A percentile compares a stretch with the other conserved stretches of the same genome.
Conservation (phyloP, 1,284 basidiomycete species). For the Apiotrichum siamense region DNA sequence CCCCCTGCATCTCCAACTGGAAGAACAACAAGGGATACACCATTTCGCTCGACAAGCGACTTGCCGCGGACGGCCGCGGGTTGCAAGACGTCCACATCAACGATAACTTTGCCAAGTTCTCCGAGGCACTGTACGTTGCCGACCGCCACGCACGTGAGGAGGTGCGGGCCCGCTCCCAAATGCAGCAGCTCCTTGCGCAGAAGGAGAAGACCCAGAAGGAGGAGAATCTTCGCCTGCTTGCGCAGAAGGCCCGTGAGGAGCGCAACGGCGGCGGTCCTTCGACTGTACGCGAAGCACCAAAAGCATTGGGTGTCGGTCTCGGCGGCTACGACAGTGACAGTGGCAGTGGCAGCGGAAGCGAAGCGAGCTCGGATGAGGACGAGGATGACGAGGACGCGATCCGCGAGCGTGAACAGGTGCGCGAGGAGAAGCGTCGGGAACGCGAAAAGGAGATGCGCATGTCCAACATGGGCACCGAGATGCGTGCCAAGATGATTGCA, state of each 20-base stretch:
- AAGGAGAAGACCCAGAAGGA: constrained; percentile 98
- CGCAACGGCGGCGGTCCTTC: constrained; percentile 61
- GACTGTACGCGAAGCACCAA: constrained; percentile 38
- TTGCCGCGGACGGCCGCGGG: constrained; percentile 94
- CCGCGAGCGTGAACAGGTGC: constrained; percentile 80
- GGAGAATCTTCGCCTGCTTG: constrained; percentile 87
- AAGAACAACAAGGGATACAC: constrained; percentile 99
- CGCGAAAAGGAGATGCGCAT: constrained; percentile 96
- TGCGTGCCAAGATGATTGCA: constrained; percentile 89
- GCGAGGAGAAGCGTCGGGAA: constrained; percentile 84
- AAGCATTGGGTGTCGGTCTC: constrained; percentile 57
- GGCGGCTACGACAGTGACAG: constrained; percentile 77
- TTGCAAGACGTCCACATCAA: constrained; percentile 98
- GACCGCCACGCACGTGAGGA: constrained; percentile 97
- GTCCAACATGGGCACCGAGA: constrained; percentile 98
- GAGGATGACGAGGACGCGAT: constrained; percentile 75
- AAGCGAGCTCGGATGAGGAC: constrained; percentile 23
- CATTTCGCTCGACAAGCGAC: constrained; percentile 94
- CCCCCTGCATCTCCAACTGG: constrained; percentile 99
- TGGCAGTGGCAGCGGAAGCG: constrained; percentile 1
- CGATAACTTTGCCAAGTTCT: constrained; percentile 98
- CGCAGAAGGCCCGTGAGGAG: constrained; percentile 91
- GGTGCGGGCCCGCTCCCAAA: constrained; percentile 87
- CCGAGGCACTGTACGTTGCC: constrained; percentile 92
- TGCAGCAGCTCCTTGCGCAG: constrained; percentile 96